These are phyloP conservation scores for Mortierella sp. DNA, from an alignment of 371 early-diverging fungal species.

Conservation along the genomic window DNA sequence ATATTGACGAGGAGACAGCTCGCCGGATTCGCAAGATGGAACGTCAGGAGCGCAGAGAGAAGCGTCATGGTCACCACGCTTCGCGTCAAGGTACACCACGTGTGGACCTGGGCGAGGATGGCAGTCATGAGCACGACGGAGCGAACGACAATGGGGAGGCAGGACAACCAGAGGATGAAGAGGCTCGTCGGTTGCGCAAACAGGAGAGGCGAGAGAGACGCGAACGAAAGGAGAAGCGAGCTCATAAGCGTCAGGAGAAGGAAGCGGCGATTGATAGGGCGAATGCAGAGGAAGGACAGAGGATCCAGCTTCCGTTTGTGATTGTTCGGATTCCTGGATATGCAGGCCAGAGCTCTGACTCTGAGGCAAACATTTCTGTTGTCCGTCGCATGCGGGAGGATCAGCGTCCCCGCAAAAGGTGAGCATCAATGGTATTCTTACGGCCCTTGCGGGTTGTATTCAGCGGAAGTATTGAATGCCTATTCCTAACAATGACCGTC, in stretches of 20 bases:
- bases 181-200: conserved; percentile 17
- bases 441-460: not conserved
- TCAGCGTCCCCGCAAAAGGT: conserved; percentile 35
- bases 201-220: conserved; percentile 31
- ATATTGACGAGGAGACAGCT: conserved; percentile 29
- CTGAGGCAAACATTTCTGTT: conserved; percentile 42
- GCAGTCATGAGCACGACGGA: not conserved
- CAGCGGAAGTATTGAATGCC: not conserved
- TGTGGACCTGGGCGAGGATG: not conserved
- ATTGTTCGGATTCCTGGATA: conserved; percentile 36
- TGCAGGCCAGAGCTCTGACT: conserved; percentile 50
- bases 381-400: conserved; percentile 47
- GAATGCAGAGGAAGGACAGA: conserved; percentile 12
- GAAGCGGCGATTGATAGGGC: conserved; percentile 11
- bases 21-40: conserved; percentile 23
- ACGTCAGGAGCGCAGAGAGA: conserved; percentile 27
- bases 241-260: conserved; percentile 30
- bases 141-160: not conserved
- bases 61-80: conserved; percentile 9
- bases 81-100: conserved; percentile 1
- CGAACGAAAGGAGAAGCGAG: conserved; percentile 36
- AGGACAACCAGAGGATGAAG: conserved; percentile 7
- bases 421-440: not conserved
- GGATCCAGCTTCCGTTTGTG: conserved; percentile 42
- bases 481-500: not conserved